These are phyloP conservation scores for Russula olivacea DNA, from an alignment of 768 basidiomycete genomes.

Conservation along the genomic window DNA sequence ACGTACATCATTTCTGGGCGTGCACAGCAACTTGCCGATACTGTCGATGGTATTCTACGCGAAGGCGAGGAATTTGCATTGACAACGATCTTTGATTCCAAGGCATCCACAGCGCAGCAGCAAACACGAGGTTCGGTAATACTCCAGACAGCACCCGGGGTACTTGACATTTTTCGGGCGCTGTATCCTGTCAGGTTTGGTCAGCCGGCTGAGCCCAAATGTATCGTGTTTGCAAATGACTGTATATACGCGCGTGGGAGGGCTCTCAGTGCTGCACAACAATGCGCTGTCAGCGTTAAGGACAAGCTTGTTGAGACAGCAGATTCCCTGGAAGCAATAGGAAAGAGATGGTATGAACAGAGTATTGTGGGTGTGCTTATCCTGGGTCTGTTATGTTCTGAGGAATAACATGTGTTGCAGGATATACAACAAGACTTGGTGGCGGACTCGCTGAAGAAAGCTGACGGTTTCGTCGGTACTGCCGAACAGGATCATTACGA, in stretches of 20 bases:
- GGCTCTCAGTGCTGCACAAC: slow-evolving; percentile 28
- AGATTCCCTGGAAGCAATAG: slow-evolving; percentile 46
- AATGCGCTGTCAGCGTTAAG: slow-evolving; percentile 31
- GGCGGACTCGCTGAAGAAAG: slow-evolving; percentile 44
- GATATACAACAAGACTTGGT: slow-evolving; percentile 43
- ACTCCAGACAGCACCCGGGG: slow-evolving; percentile 52
- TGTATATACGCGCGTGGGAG: slow-evolving; percentile 53
- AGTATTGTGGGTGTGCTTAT: slow-evolving; percentile 50
- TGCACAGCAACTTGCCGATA: slow-evolving; percentile 19
- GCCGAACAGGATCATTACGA: slow-evolving; percentile 70
- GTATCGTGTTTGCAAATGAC: slow-evolving; percentile 80
- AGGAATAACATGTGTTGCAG: slow-evolving; percentile 32
- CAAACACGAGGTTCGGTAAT: slow-evolving; percentile 46
- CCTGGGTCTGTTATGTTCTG: background rate
- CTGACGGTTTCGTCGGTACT: slow-evolving; percentile 63
- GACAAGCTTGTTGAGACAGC: slow-evolving; percentile 49
- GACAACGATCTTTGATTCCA: slow-evolving; percentile 39
- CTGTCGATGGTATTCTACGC: slow-evolving; percentile 18
- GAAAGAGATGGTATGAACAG: slow-evolving; percentile 66
- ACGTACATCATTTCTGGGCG: slow-evolving; percentile 16
- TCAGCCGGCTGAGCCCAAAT: slow-evolving; percentile 40
- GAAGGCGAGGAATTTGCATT: slow-evolving; percentile 46
- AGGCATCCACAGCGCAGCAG: slow-evolving; percentile 17
- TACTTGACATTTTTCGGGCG: slow-evolving; percentile 75
- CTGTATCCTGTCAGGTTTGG: slow-evolving; percentile 63